Conservation (phyloP, 108 stramenopile species). For the Chaetoceros muelleri region DNA sequence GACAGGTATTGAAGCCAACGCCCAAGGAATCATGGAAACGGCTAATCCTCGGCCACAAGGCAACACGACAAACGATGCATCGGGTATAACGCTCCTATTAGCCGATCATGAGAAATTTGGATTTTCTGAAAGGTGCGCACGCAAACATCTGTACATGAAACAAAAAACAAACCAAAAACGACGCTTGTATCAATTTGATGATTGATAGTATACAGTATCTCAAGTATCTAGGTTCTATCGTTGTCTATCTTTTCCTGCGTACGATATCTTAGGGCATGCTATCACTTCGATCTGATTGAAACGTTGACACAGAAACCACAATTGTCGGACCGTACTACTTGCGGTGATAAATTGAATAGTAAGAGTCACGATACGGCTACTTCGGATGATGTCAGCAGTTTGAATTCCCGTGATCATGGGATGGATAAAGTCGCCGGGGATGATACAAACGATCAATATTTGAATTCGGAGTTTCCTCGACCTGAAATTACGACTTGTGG, state of each 20-base stretch:
- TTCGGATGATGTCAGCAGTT: not conserved
- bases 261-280: no score
- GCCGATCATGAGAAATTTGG: conserved; percentile 55
- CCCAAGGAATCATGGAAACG: no score
- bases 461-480: not conserved
- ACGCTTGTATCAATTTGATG: no score
- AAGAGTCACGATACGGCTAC: conserved; percentile 3
- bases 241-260: no score
- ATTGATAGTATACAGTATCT: no score
- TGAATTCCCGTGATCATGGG: not conserved
- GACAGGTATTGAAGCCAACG: no score
- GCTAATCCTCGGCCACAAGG: no score
- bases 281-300: conserved; percentile 74
- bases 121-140: conserved; percentile 59
- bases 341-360: conserved; percentile 7
- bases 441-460: not conserved
- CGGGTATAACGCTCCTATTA: conserved; percentile 44
- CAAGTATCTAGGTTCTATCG: no score
- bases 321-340: no score
- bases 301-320: conserved; percentile 21
- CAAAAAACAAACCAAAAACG: no score
- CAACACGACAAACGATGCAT: conserved; percentile 28
- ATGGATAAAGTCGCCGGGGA: not conserved
- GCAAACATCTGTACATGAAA: no score
- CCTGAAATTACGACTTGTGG: conserved; percentile 31